These are phyloP conservation scores for Lagenidium sp. DNA, from an alignment of 352 stramenopile genomes.

Conservation along the genomic window DNA sequence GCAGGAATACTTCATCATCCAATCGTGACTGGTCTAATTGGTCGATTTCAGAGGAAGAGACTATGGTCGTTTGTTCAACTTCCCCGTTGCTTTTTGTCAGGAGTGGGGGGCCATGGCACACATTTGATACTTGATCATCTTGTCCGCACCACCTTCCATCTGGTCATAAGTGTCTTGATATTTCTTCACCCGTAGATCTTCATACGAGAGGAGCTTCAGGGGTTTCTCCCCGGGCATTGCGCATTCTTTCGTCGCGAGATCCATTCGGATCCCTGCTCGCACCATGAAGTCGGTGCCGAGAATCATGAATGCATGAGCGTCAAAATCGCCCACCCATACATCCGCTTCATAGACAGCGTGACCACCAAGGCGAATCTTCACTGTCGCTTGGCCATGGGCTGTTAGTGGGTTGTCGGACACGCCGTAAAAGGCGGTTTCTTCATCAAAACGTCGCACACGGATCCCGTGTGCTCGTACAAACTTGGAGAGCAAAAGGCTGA, in stretches of 20 bases:
- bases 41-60: too few relatives aligned
- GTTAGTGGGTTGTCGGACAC: conserved; percentile 4
- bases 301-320: conserved; percentile 11
- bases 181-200: background rate
- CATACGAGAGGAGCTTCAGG: background rate
- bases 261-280: background rate
- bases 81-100: background rate
- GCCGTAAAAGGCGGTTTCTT: conserved; percentile 6
- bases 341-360: conserved; percentile 10
- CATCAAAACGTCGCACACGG: conserved; percentile 6
- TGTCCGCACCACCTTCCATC: background rate
- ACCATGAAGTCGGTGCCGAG: conserved; percentile 13
- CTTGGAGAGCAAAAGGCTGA: conserved; percentile 6
- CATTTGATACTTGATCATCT: background rate
- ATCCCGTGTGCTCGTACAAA: conserved; percentile 9
- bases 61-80: background rate
- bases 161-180: background rate
- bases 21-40: conserved; percentile 5
- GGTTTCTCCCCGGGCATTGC: background rate
- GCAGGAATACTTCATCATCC: conserved; percentile 2
- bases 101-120: background rate
- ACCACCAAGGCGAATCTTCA: conserved; percentile 6
- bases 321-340: conserved; percentile 12
- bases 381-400: conserved; percentile 1
- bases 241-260: conserved; percentile 4